Evolutionary conservation across 257 asterid species (phyloP).

Genomic region (Misopates orontium): DNA sequence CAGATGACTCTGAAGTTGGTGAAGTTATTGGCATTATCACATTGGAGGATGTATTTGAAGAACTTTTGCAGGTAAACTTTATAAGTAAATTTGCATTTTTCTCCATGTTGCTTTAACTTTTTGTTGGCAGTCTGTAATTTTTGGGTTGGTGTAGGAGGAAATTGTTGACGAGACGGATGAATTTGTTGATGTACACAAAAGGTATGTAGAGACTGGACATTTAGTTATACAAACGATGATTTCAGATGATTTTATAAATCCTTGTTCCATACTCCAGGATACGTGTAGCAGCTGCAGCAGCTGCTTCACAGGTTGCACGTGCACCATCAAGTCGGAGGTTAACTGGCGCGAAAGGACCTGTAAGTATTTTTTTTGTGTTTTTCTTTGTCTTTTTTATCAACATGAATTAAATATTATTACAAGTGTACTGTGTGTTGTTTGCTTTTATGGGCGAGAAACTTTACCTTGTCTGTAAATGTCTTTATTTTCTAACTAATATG

Average conservation of each 20-base stretch:
- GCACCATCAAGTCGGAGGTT: slow-evolving; percentile 69
- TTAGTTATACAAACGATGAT: slow-evolving; percentile 1
- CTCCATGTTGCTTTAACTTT: slow-evolving; percentile 4
- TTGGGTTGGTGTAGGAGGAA: slow-evolving; percentile 57
- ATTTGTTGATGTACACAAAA: slow-evolving; percentile 77
- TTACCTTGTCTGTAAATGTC: not conserved
- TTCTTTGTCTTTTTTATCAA: not conserved
- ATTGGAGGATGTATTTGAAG: slow-evolving; percentile 84
- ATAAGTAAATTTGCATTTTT: slow-evolving; percentile 3
- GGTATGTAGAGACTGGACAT: slow-evolving; percentile 35
- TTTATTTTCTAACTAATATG: not conserved
- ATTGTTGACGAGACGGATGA: slow-evolving; percentile 87
- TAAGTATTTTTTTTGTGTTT: slow-evolving; percentile 52
- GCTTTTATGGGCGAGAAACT: not conserved
- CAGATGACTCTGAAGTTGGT: slow-evolving; percentile 72
- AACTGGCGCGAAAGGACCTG: slow-evolving; percentile 52
- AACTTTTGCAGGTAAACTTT: slow-evolving; percentile 69
- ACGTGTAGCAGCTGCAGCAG: slow-evolving; percentile 86
- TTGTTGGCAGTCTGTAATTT: slow-evolving; percentile 2
- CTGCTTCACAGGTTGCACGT: slow-evolving; percentile 79
- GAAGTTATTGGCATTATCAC: slow-evolving; percentile 84
- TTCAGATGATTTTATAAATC: not conserved
- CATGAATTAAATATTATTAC: not conserved
- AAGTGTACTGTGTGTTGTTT: not conserved
- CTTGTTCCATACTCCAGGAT: slow-evolving; percentile 45